Conservation (phyloP, 1,284 basidiomycete genomes). For the Stygiomarasmius scandens region DNA sequence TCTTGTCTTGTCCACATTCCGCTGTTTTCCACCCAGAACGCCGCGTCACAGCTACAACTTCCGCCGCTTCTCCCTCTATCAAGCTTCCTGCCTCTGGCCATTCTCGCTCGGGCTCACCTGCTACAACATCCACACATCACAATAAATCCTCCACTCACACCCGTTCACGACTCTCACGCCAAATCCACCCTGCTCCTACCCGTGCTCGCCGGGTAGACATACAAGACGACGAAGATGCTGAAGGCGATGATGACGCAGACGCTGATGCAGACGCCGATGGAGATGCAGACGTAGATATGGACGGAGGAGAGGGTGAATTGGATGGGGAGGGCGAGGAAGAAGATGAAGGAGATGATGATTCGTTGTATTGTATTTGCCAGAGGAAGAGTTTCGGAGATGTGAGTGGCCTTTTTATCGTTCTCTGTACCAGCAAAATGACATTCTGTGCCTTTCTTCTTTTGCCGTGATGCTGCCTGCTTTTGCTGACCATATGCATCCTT, state of each 20-base stretch:
- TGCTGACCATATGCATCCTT: constrained; percentile 5
- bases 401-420: no score
- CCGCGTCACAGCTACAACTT: neutral
- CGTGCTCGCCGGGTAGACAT: neutral
- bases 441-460: no score
- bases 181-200: constrained; percentile 34
- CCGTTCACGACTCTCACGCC: constrained; percentile 45
- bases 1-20: neutral
- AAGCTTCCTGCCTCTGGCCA: constrained; percentile 9
- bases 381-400: constrained; percentile 53
- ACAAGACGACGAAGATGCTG: constrained; percentile 13
- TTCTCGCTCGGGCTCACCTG: constrained; percentile 15
- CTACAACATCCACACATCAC: neutral
- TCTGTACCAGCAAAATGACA: no score
- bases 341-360: constrained; percentile 38
- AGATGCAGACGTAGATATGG: constrained; percentile 37
- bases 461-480: no score
- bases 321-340: constrained; percentile 26
- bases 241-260: constrained; percentile 19
- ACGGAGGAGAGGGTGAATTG: constrained; percentile 21
- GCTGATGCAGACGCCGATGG: constrained; percentile 33
- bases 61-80: constrained; percentile 13
- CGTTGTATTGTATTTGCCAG: constrained; percentile 50
- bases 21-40: constrained; percentile 1
- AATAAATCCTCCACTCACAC: constrained; percentile 23